These are phyloP conservation scores for Zizania palustris DNA, from an alignment of 202 grass and related monocot genomes.

Conservation along the genomic window DNA sequence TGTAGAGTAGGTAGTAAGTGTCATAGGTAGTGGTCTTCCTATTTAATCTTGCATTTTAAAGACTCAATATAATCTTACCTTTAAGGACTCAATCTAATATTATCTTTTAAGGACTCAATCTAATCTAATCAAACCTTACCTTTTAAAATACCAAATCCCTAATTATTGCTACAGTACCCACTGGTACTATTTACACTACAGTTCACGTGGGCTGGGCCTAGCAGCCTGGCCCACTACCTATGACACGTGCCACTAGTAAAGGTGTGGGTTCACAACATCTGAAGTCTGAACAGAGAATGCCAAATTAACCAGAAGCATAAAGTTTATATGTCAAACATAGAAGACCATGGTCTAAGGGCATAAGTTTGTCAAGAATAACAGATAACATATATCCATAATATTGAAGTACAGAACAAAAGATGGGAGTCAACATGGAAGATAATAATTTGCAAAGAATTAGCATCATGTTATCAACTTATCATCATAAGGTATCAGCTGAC, in stretches of 20 bases:
- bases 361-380: slow-evolving; percentile 3
- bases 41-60: no score
- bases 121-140: no score
- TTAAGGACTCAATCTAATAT: no score
- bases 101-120: no score
- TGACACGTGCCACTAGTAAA: slow-evolving; percentile 14
- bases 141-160: no score
- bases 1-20: neutral
- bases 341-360: slow-evolving; percentile 3
- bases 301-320: slow-evolving; percentile 26
- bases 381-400: slow-evolving; percentile 10
- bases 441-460: slow-evolving; percentile 8
- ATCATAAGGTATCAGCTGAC: slow-evolving; percentile 34
- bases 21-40: no score
- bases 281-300: neutral
- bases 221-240: no score
- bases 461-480: neutral
- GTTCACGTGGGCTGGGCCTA: no score
- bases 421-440: slow-evolving; percentile 4
- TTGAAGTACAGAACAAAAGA: slow-evolving; percentile 8
- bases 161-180: no score
- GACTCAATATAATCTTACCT: no score
- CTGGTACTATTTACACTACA: no score
- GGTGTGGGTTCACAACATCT: slow-evolving; percentile 10
- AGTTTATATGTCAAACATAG: slow-evolving; percentile 21